Base-by-base conservation (phyloP, 2,329 filamentous ascomycete genomes). In the Colletotrichum sidae region DNA sequence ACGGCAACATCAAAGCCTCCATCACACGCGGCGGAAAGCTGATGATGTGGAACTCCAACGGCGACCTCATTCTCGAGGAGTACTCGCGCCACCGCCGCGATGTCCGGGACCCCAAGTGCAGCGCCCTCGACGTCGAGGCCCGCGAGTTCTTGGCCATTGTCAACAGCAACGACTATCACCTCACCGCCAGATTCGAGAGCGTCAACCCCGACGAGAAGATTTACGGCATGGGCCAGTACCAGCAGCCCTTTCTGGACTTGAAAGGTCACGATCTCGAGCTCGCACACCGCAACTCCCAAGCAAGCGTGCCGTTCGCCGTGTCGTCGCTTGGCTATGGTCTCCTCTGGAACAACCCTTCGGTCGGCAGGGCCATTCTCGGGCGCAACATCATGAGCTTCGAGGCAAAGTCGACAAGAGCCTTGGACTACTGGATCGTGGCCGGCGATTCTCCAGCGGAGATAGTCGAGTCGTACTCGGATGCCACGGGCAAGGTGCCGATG, bases 191-290 rank as follows among this genome's bases (percentile, higher is more conserved):
- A 0, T 81, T 89, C 47, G 87, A 89, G 70, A 84, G 83, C 4
- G 71, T 86, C 68, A 70, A 82, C 58, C 73, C 75, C 0, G 77
- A 83, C 35, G 87, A 90, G 73, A 86, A 83, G 71, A 83, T 90
- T 11, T 90, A 81, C 69, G 87, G 87, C 12, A 89, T 89, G 86
- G 87, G 87, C 0, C 87, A 90, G 73, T 89, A 90, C 68, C 87
- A 90, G 71, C 86, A 89, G 69, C 83, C 84, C 0, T 80, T 79
- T 52, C 76, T 89, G 15, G 81, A 89, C 70, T 78, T 89, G 52
- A 89, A 89, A 69, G 87, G 87, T 0, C 72, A 78, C 0, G 86
- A 89, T 65, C 74, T 89, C 1, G 87, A 90, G 71, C 80, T 90
- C 9, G 86, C 87, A 0, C 87, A 90, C 49, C 82, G 86, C 11